phyloP scores from a whole-genome alignment of 768 basidiomycete genomes.

The Psilocybe subaeruginosa region DNA sequence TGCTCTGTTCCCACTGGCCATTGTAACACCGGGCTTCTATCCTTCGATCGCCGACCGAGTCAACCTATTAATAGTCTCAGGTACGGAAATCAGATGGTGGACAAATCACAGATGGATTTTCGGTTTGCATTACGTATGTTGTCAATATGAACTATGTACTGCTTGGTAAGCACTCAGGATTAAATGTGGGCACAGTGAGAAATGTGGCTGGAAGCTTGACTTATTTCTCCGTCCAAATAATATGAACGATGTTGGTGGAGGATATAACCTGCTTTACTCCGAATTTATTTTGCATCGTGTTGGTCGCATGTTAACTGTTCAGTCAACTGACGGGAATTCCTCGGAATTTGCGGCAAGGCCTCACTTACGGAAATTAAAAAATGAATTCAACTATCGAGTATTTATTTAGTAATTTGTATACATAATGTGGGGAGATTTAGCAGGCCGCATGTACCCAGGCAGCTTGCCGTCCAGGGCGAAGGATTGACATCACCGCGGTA shows the following conservation, averaged over 20 bases:
- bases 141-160: not conserved
- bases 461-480: too few relatives aligned
- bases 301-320: not conserved
- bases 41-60: not conserved
- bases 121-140: not conserved
- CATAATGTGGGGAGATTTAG: too few relatives aligned
- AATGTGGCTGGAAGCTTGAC: not conserved
- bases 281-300: not conserved
- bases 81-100: not conserved
- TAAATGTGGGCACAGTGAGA: not conserved
- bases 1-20: too few relatives aligned
- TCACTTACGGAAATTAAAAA: not conserved
- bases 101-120: not conserved
- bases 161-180: not conserved
- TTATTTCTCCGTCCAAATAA: not conserved
- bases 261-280: not conserved
- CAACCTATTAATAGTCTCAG: not conserved
- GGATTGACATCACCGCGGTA: too few relatives aligned
- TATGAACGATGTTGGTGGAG: not conserved
- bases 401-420: not conserved
- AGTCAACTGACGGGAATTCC: not conserved
- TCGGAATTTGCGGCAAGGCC: not conserved
- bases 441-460: too few relatives aligned
- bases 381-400: not conserved
- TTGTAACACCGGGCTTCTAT: not conserved